Base-by-base conservation (phyloP, 495 filamentous ascomycete species). In the Penicillium bialowiezense region DNA sequence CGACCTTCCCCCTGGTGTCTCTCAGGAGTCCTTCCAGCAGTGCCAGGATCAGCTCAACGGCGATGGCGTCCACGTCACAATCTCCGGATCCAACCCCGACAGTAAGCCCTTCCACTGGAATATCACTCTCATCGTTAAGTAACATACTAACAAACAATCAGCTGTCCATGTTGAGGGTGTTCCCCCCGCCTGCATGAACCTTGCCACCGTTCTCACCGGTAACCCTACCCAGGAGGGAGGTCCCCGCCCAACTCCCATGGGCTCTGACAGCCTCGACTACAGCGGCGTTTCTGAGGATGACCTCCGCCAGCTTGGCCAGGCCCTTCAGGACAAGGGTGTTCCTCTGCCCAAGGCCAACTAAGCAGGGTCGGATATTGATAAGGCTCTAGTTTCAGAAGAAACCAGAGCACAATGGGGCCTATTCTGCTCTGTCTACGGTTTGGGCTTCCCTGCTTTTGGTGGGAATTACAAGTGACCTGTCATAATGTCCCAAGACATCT, bases 111-210 rank as follows among this genome's bases (percentile, higher is more conserved):
- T 34, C 12, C 32, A 34, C 32, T 34, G 32, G 32, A 34, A 5
- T 13, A 8, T 15, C 13, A 34, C 1, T 34, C 10, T 34, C 13
- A 34, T 4, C 8, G 4, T 26, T 26, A 26, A 26, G 3, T 4
- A 26, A 26, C 3, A 26, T 26, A 26, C 23, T 26, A 26, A 26
- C 23, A 26, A 26, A 26, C 3, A 26, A 8, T 26, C 23, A 26
- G 23, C 41, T 31, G 41, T 26, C 10, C 41, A 17, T 8, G 23
- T 26, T 5, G 26, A 44, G 5, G 23, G 23, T 12, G 10, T 44
- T 32, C 41, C 41, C 23, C 19, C 41, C 24, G 41, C 41, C 8
- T 44, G 41, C 23, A 44, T 44, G 41, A 17, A 44, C 26, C 41
- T 44, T 14, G 41, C 41, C 18, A 44, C 41, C n/a, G 41, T 44